Percentiles rank a stretch among this genome's conserved stretches.
phyloP scores from a whole-genome alignment of 176 grass and related monocot genomes.

The Avena eriantha region DNA sequence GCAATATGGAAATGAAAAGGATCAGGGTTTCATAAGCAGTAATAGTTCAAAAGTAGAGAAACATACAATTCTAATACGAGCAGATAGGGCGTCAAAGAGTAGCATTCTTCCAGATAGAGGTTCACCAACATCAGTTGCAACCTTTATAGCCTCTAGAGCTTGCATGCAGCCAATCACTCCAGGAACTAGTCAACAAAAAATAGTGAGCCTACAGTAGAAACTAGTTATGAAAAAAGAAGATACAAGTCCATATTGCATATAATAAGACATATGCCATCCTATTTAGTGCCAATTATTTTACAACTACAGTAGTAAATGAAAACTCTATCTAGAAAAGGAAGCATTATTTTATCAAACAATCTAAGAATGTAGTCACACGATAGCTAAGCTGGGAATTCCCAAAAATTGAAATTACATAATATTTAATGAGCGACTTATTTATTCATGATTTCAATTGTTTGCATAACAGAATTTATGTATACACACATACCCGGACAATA shows the following conservation, averaged over 20 bases:
- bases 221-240: slow-evolving; percentile 17
- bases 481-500: neutral
- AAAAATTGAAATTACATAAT: neutral
- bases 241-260: slow-evolving; percentile 5
- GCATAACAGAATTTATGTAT: neutral
- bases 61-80: slow-evolving; percentile 78
- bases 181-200: slow-evolving; percentile 67
- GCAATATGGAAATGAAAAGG: neutral
- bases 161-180: slow-evolving; percentile 96
- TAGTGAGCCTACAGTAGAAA: slow-evolving; percentile 37
- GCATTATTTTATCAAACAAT: slow-evolving; percentile 9
- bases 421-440: neutral
- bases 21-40: neutral
- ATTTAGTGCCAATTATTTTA: neutral
- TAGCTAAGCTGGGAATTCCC: slow-evolving; percentile 27
- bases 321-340: neutral
- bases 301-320: neutral
- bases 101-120: slow-evolving; percentile 90
- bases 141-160: slow-evolving; percentile 96
- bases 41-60: slow-evolving; percentile 39
- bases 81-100: slow-evolving; percentile 83
- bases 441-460: slow-evolving; percentile 15
- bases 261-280: neutral
- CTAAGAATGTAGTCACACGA: neutral
- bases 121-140: slow-evolving; percentile 86